Evolutionary conservation across 768 basidiomycete genomes (phyloP).

Genomic region (Tulasnella sp.): DNA sequence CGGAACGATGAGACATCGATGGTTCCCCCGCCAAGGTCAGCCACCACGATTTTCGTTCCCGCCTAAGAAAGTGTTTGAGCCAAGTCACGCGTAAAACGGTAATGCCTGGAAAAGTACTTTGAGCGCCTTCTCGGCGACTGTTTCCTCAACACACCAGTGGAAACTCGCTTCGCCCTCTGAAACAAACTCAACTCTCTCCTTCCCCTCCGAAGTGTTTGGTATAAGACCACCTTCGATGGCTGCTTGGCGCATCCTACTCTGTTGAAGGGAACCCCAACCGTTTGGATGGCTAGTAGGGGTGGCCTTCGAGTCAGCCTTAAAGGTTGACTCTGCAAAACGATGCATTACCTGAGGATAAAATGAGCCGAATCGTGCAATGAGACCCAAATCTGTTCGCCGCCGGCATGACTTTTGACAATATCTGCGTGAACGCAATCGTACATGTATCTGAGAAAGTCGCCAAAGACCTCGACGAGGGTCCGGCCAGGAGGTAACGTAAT

Average conservation of each 20-base stretch:
- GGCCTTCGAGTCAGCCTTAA: no score
- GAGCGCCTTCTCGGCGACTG: conserved; percentile 36
- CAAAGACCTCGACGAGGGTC: neutral
- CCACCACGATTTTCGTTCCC: conserved; percentile 38
- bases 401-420: neutral
- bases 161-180: conserved; percentile 54
- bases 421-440: neutral
- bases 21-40: conserved; percentile 51
- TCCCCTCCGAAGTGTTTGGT: conserved; percentile 39
- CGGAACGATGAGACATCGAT: conserved; percentile 43
- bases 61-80: neutral
- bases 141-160: conserved; percentile 46
- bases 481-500: neutral
- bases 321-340: neutral
- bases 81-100: no score
- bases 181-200: conserved; percentile 43
- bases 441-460: conserved; percentile 12
- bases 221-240: conserved; percentile 44
- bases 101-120: conserved; percentile 28
- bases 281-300: conserved; percentile 36
- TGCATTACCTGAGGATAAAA: neutral
- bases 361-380: neutral
- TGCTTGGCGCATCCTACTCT: conserved; percentile 44
- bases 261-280: conserved; percentile 48
- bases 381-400: neutral